Conservation (phyloP, 2,329 filamentous ascomycete species). For the Ceratocystiopsis brevicomis region DNA sequence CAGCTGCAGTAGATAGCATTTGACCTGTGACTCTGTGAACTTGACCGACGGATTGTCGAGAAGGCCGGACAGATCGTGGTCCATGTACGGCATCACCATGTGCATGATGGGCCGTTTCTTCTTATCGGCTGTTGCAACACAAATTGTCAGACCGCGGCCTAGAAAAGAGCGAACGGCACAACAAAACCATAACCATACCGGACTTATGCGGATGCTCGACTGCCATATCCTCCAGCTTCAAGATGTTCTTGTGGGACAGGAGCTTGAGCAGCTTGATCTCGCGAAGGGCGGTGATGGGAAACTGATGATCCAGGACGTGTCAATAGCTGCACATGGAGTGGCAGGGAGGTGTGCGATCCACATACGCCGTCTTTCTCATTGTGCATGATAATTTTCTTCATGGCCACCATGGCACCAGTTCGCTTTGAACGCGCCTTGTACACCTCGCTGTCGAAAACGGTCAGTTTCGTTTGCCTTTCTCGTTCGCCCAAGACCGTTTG, state of each 20-base stretch:
- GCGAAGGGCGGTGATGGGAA: constrained; percentile 92
- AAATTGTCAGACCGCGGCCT: background rate
- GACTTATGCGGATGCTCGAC: constrained; percentile 56
- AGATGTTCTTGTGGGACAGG: constrained; percentile 74
- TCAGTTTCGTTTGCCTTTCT: too few species aligned
- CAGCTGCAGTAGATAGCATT: constrained; percentile 91
- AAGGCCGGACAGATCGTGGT: constrained; percentile 92
- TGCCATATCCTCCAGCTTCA: constrained; percentile 87
- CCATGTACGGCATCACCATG: constrained; percentile 98
- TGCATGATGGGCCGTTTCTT: constrained; percentile 78
- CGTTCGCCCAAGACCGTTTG: background rate
- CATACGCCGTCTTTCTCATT: constrained; percentile 90
- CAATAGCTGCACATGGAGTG: too few species aligned
- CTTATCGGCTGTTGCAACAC: constrained; percentile 42
- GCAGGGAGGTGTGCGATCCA: constrained; percentile 3
- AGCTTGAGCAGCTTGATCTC: constrained; percentile 97
- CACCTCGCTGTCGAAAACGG: constrained; percentile 44
- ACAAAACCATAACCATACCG: constrained; percentile 20
- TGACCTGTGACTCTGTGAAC: constrained; percentile 81
- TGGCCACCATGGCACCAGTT: constrained; percentile 56
- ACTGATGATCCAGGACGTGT: constrained; percentile 24
- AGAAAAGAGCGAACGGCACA: background rate
- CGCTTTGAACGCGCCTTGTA: constrained; percentile 69
- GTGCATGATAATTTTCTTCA: constrained; percentile 99
- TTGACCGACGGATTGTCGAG: constrained; percentile 84